Evolutionary conservation across 2,329 filamentous ascomycete genomes (phyloP).

Genomic region (Metarhizium sp.): DNA sequence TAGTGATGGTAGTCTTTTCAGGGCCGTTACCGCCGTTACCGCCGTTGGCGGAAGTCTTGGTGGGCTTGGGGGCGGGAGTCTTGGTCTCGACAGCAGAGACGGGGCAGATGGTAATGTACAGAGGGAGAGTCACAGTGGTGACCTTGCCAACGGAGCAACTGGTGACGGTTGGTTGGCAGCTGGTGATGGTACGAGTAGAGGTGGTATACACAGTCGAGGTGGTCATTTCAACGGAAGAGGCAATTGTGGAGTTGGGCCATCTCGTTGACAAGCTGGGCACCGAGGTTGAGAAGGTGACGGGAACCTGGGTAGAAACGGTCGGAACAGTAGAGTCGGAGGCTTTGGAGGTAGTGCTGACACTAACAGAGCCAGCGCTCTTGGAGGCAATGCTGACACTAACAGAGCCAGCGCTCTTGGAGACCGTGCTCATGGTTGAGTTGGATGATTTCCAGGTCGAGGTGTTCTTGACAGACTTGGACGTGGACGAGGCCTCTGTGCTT

Average conservation of each 20-base stretch:
- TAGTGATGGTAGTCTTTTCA: constrained; percentile 32
- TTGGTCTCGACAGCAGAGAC: constrained; percentile 10
- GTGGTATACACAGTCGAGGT: constrained; percentile 26
- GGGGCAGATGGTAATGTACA: constrained; percentile 34
- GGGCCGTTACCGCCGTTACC: constrained; percentile 11
- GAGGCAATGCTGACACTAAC: background rate
- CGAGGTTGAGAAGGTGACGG: background rate
- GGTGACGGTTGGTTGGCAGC: constrained; percentile 33
- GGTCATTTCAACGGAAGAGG: constrained; percentile 8
- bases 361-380: too few species aligned
- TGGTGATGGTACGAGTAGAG: constrained; percentile 38
- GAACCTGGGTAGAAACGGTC: background rate
- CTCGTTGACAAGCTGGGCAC: background rate
- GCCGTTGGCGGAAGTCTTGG: background rate
- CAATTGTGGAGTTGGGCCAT: constrained; percentile 1
- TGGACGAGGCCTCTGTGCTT: too few species aligned
- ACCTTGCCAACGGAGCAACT: constrained; percentile 23
- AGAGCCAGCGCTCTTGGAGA: too few species aligned
- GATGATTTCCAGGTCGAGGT: background rate
- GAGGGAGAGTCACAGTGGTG: constrained; percentile 26
- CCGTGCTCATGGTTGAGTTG: background rate
- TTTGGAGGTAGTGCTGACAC: background rate
- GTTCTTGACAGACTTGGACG: background rate
- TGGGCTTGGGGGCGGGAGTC: background rate
- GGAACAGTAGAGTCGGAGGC: background rate